Evolutionary conservation across 768 basidiomycete genomes (phyloP).

Genomic region (Trametes sanguinea): DNA sequence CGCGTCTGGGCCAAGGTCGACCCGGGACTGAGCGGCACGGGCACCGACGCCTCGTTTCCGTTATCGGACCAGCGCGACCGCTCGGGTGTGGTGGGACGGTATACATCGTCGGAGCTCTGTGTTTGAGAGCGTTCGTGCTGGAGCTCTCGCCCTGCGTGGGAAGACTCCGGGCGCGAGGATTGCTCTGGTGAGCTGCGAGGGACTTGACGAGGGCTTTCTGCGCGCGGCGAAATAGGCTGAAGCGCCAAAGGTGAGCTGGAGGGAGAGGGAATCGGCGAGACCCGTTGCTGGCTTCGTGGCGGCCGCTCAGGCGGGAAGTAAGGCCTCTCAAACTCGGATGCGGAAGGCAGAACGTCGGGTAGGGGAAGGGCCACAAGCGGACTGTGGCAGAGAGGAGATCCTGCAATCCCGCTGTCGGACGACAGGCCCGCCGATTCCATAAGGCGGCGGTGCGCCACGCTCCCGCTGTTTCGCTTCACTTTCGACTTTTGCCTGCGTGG

Average conservation of each 20-base stretch:
- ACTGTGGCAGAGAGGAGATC: conserved; percentile 18
- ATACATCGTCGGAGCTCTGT: neutral
- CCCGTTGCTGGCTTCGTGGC: conserved; percentile 9
- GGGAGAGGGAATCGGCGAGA: conserved; percentile 11
- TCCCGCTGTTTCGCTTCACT: conserved; percentile 9
- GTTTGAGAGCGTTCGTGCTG: neutral
- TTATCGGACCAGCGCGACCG: conserved; percentile 5
- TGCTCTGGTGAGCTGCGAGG: neutral
- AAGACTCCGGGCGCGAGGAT: neutral
- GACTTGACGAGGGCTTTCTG: neutral
- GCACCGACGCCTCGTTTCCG: conserved; percentile 1
- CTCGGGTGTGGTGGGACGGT: conserved; percentile 3
- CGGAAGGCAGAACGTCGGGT: conserved; percentile 16
- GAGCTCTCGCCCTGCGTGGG: neutral
- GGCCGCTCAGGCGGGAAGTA: conserved; percentile 19
- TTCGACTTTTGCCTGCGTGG: conserved; percentile 13
- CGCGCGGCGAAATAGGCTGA: conserved; percentile 8
- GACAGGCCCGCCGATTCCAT: conserved; percentile 17
- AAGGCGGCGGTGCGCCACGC: conserved; percentile 16
- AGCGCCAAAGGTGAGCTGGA: conserved; percentile 13
- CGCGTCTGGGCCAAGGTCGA: conserved; percentile 22
- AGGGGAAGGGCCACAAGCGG: conserved; percentile 18
- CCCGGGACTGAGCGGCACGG: conserved; percentile 19
- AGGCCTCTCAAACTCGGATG: conserved; percentile 12
- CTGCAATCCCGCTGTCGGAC: conserved; percentile 19